phyloP scores from a whole-genome alignment of 768 basidiomycete genomes.

The Rhizopogon vesiculosus region DNA sequence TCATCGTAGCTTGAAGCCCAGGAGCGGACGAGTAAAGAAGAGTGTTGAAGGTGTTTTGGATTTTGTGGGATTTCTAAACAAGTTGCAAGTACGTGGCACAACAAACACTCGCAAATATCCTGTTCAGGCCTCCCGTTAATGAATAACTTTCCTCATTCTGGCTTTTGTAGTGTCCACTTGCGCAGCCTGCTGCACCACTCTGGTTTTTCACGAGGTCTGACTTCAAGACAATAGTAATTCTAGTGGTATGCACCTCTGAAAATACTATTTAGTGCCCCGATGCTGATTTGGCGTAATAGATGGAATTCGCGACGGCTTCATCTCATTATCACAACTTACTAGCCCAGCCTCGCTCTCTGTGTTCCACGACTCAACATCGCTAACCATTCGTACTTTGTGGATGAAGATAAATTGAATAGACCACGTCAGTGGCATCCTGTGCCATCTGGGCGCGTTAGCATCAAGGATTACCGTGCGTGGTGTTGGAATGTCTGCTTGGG shows the following conservation, averaged over 20 bases:
- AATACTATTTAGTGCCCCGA: too few relatives aligned
- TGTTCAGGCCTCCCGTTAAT: too few relatives aligned
- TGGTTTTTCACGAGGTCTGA: constrained; percentile 32
- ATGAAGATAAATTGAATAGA: constrained; percentile 30
- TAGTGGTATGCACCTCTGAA: constrained; percentile 19
- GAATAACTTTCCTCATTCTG: neutral
- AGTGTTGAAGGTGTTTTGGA: constrained; percentile 12
- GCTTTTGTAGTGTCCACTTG: too few relatives aligned
- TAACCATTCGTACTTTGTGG: constrained; percentile 22
- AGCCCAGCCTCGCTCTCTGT: constrained; percentile 3
- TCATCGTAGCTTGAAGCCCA: constrained; percentile 48
- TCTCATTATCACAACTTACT: neutral
- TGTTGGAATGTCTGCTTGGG: constrained; percentile 30
- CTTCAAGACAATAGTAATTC: constrained; percentile 30
- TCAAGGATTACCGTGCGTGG: constrained; percentile 12
- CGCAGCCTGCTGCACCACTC: constrained; percentile 5
- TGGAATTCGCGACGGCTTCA: constrained; percentile 5
- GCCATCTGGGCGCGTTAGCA: constrained; percentile 28
- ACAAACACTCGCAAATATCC: neutral
- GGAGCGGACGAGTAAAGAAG: constrained; percentile 17
- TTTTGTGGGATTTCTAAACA: neutral
- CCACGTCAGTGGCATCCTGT: constrained; percentile 29
- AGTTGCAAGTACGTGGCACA: constrained; percentile 2
- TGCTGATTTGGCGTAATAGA: constrained; percentile 1
- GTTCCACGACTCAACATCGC: constrained; percentile 28